phyloP scores from a whole-genome alignment of 2,329 filamentous ascomycete genomes.

The Whalleya microplaca region DNA sequence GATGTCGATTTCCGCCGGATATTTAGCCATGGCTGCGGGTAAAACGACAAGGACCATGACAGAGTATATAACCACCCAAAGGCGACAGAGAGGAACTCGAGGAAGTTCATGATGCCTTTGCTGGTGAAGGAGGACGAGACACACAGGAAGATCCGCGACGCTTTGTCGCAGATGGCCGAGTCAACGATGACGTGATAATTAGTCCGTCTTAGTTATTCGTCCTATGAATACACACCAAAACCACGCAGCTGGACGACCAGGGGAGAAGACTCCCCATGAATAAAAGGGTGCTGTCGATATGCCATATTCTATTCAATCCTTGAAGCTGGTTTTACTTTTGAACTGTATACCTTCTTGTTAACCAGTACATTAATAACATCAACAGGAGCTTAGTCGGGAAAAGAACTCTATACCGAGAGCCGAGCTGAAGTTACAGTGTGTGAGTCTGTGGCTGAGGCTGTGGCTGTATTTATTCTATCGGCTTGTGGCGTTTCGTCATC shows the following conservation, averaged over 20 bases:
- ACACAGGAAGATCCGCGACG: not conserved
- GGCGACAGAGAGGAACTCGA: slow-evolving; percentile 56
- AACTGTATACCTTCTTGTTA: no score
- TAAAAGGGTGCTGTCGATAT: not conserved
- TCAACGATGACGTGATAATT: not conserved
- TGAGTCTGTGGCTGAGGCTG: no score
- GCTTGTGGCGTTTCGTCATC: no score
- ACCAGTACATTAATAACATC: no score
- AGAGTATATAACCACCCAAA: slow-evolving; percentile 78
- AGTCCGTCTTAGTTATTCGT: not conserved
- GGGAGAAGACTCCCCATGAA: not conserved
- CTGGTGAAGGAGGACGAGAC: not conserved
- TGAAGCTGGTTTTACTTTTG: not conserved
- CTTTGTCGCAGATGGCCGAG: not conserved
- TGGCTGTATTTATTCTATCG: no score
- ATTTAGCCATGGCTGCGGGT: slow-evolving; percentile 87
- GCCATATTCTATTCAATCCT: not conserved
- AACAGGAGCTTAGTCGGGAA: not conserved
- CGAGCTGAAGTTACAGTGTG: no score
- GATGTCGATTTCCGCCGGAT: slow-evolving; percentile 74
- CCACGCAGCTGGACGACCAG: no score
- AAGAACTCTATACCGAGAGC: not conserved
- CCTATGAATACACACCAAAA: not conserved
- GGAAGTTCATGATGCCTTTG: slow-evolving; percentile 42
- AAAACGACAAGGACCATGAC: slow-evolving; percentile 88